Conservation (phyloP, 2,329 filamentous ascomycete genomes). For the Acarospora socialis region DNA sequence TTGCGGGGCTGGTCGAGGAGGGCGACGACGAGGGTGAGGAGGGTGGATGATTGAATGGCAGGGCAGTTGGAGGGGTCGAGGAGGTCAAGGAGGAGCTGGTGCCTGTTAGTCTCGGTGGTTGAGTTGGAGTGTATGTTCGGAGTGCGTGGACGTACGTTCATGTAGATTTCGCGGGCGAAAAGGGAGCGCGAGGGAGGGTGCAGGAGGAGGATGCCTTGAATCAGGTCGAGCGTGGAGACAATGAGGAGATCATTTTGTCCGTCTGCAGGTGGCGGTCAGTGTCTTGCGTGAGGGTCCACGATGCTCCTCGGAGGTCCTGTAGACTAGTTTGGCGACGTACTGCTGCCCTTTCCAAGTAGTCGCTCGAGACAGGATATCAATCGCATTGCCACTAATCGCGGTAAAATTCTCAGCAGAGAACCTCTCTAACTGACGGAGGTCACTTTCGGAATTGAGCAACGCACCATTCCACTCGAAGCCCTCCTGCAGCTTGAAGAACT, state of each 20-base stretch:
- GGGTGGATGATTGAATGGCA: conserved; percentile 76
- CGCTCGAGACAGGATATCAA: conserved; percentile 76
- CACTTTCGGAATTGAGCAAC: conserved; percentile 11
- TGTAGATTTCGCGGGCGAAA: conserved; percentile 79
- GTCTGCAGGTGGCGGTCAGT: conserved; percentile 29
- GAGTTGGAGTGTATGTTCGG: background rate
- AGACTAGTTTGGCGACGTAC: too few species aligned
- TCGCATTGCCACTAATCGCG: conserved; percentile 54
- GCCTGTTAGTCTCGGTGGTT: background rate
- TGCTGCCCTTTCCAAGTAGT: conserved; percentile 65
- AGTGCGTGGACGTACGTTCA: conserved; percentile 53
- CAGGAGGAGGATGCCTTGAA: conserved; percentile 75
- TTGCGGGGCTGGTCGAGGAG: conserved; percentile 77
- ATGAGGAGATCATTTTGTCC: conserved; percentile 81
- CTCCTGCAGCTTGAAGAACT: conserved; percentile 94
- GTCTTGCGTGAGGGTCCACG: too few species aligned
- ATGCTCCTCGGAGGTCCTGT: too few species aligned
- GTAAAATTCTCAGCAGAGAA: conserved; percentile 6
- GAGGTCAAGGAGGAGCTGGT: conserved; percentile 69
- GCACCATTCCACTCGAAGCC: conserved; percentile 90
- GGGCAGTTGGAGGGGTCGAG: conserved; percentile 86
- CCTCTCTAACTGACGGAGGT: background rate
- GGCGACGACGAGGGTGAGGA: conserved; percentile 79
- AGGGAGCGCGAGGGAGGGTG: conserved; percentile 80
- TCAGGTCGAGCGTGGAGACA: conserved; percentile 70